Evolutionary conservation across 2,329 filamentous ascomycete species (phyloP), one percentile per base, ranked within the genome.

Genomic region (Cladobotryum protrusum): DNA sequence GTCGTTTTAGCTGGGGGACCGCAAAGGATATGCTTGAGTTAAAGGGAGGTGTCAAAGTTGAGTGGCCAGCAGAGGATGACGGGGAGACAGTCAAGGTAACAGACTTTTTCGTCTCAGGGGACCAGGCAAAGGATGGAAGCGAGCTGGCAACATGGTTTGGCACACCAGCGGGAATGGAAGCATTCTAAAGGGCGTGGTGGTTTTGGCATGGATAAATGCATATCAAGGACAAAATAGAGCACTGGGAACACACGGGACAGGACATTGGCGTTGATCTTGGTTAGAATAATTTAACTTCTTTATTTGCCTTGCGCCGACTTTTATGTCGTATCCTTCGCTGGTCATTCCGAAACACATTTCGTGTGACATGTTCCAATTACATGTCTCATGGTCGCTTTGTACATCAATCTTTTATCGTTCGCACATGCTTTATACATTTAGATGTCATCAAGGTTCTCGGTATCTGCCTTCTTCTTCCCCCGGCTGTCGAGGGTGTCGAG

Each of bases 1-100:
- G 89, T 65, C 78, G 93, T 4, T 97, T 96, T 63, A 96, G 90
- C 63, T 99, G 93, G 93, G 87, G 87, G 0, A 97, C 93, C 1
- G 87, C 87, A 2, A 96, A 95, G 71, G 91, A 97, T 62, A 80
- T 97, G 82, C 72, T 99, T 4, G 91, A 96, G 57, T 72, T 75
- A n/a, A 89, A 87, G 65, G 77, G 73, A 8, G 81, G 79, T 4
- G 77, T 86, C 47, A 85, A 79, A 63, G 86, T 95, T 0, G 89
- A 95, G 42, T 97, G 92, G 92, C 89, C 90, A 0, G 75, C 72
- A 12, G 82, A 85, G 5, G 85, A 90, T 17, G 85, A 89, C 33
- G 81, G 79, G 4, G 82, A 85, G 48, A 79, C 81, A 20, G 79
- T 75, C 55, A 81, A 82, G 49, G 65, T 96, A 62, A 92, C 87